phyloP scores from a whole-genome alignment of 441 rosid genomes.

The Sinapis alba region DNA sequence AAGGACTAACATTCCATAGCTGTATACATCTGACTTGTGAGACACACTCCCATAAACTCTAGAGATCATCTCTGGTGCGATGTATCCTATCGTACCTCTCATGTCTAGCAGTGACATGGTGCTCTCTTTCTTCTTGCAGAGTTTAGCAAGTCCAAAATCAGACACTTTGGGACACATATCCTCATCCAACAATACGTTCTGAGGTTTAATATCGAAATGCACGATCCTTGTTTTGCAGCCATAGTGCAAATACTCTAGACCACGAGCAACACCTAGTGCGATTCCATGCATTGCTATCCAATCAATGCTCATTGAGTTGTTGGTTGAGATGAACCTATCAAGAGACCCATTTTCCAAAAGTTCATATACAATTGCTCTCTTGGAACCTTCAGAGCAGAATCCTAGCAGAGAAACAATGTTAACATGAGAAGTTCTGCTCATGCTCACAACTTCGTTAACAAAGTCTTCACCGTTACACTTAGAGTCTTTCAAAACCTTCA shows the following conservation, averaged over 20 bases:
- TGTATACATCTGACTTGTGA: conserved; percentile 43
- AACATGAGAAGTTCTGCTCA: conserved; percentile 24
- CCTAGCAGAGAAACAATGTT: conserved; percentile 22
- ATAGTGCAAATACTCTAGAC: conserved; percentile 50
- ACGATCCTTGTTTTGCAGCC: conserved; percentile 63
- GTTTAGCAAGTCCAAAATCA: conserved; percentile 47
- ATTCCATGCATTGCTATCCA: background rate
- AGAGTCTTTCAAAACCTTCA: conserved; percentile 40
- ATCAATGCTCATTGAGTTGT: background rate
- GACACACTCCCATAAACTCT: conserved; percentile 40
- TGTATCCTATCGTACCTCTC: conserved; percentile 43
- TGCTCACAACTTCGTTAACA: conserved; percentile 22
- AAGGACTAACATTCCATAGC: conserved; percentile 39
- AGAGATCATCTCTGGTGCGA: conserved; percentile 41
- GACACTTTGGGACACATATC: conserved; percentile 47
- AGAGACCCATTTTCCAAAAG: conserved; percentile 18
- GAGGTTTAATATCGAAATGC: conserved; percentile 63
- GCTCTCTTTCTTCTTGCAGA: conserved; percentile 33
- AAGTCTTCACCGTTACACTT: conserved; percentile 25
- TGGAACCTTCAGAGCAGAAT: conserved; percentile 23
- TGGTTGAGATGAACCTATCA: conserved; percentile 14
- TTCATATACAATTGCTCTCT: conserved; percentile 23
- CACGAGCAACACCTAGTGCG: conserved; percentile 28
- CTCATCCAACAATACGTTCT: conserved; percentile 49
- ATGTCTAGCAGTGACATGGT: conserved; percentile 27